phyloP scores from a whole-genome alignment of 1,284 basidiomycete genomes.

The Ceraceosorus guamensis region DNA sequence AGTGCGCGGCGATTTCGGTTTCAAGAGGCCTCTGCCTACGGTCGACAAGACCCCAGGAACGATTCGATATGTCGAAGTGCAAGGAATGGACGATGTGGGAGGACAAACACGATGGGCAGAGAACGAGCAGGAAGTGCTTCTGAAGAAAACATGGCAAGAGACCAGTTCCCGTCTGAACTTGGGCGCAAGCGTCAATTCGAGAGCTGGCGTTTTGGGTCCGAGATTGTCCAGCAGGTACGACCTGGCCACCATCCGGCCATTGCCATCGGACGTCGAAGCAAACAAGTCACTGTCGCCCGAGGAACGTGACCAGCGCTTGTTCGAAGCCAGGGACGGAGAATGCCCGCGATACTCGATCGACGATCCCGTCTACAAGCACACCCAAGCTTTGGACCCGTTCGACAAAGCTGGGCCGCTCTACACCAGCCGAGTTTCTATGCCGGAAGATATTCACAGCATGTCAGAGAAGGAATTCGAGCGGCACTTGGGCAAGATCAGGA shows the following conservation, averaged over 20 bases:
- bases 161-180: slow-evolving; percentile 21
- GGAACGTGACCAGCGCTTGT: neutral
- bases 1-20: slow-evolving; percentile 40
- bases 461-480: slow-evolving; percentile 3
- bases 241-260: neutral
- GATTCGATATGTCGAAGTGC: slow-evolving; percentile 32
- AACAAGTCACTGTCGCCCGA: neutral
- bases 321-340: neutral
- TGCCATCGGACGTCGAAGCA: neutral
- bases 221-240: neutral
- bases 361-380: neutral
- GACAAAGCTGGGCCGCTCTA: neutral
- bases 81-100: slow-evolving; percentile 25
- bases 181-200: neutral
- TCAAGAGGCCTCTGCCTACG: slow-evolving; percentile 37
- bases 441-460: neutral
- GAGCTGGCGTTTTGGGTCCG: neutral
- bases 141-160: slow-evolving; percentile 34
- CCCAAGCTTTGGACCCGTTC: neutral
- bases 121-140: slow-evolving; percentile 32
- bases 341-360: neutral
- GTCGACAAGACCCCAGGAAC: slow-evolving; percentile 22
- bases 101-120: slow-evolving; percentile 39
- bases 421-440: neutral
- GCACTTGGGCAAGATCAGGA: slow-evolving; percentile 4